Conservation (phyloP, 805 yeast species). For the Wickerhamomyces bisporus region DNA sequence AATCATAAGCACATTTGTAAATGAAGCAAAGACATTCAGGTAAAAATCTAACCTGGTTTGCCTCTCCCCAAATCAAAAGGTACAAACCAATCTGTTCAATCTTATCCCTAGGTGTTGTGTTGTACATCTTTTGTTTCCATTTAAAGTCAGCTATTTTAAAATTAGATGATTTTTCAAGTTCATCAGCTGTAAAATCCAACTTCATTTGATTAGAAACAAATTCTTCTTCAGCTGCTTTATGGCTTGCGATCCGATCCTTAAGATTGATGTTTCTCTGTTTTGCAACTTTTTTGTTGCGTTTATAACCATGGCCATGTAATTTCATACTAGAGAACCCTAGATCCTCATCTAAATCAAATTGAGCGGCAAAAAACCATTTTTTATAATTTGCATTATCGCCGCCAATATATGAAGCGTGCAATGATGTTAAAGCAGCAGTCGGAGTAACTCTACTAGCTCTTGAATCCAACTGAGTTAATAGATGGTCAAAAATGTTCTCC, state of each 20-base stretch:
- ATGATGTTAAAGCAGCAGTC: conserved; percentile 58
- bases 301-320: conserved; percentile 40
- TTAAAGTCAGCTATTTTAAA: conserved; percentile 71
- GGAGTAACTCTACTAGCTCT: conserved; percentile 78
- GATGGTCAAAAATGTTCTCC: conserved; percentile 74
- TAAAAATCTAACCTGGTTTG: conserved; percentile 77
- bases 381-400: conserved; percentile 83
- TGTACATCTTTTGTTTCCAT: conserved; percentile 49
- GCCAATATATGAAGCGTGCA: conserved; percentile 90
- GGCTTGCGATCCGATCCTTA: conserved; percentile 30
- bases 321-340: conserved; percentile 54
- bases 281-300: conserved; percentile 39
- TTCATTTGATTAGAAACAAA: conserved; percentile 46
- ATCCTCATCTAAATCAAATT: conserved; percentile 68
- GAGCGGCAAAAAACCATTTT: conserved; percentile 91
- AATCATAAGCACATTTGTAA: conserved; percentile 73
- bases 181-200: conserved; percentile 41
- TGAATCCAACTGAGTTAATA: conserved; percentile 79
- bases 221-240: conserved; percentile 43
- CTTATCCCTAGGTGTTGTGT: conserved; percentile 43
- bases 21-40: conserved; percentile 87
- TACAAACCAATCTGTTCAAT: conserved; percentile 64
- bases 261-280: conserved; percentile 32
- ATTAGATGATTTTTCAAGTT: conserved; percentile 34
- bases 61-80: conserved; percentile 85